Evolutionary conservation across 306 rosid species (phyloP).

Genomic region (Quercus wislizeni): DNA sequence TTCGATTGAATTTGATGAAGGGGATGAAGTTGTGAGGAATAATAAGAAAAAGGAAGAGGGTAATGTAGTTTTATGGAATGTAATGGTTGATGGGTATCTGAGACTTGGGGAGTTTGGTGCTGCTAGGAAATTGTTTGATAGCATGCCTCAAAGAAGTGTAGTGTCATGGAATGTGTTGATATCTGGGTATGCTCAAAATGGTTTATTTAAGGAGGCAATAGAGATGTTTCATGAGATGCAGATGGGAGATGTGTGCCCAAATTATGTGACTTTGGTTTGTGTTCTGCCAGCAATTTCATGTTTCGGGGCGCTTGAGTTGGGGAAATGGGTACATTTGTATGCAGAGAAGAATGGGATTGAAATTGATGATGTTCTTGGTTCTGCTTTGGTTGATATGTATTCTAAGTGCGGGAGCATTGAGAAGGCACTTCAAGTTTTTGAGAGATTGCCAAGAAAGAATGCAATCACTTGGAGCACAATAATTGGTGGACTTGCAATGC

Average conservation of each 20-base stretch:
- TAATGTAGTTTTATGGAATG: constrained; percentile 68
- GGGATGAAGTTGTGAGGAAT: constrained; percentile 17
- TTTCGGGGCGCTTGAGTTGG: constrained; percentile 69
- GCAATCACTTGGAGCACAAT: constrained; percentile 70
- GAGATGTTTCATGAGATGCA: constrained; percentile 63
- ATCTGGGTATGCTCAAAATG: constrained; percentile 69
- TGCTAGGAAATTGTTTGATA: constrained; percentile 54
- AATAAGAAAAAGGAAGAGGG: constrained; percentile 49
- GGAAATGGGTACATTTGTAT: constrained; percentile 73
- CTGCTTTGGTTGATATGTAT: constrained; percentile 79
- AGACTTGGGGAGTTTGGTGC: constrained; percentile 47
- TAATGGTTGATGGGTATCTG: constrained; percentile 60
- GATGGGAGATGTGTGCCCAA: constrained; percentile 42
- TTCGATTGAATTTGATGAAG: constrained; percentile 20
- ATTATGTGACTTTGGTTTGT: constrained; percentile 70
- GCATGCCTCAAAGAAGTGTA: constrained; percentile 62
- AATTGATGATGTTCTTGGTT: constrained; percentile 68
- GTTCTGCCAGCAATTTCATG: constrained; percentile 67
- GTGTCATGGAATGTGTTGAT: constrained; percentile 80
- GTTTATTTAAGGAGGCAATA: constrained; percentile 51
- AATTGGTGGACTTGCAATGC: constrained; percentile 72
- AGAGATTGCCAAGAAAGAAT: constrained; percentile 49
- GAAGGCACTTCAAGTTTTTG: constrained; percentile 74
- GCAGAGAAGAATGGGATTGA: constrained; percentile 45
- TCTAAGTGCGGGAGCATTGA: constrained; percentile 70